Percentiles rank a stretch among this genome's conserved stretches.
Evolutionary conservation across 2,329 filamentous ascomycete species (phyloP).

Genomic region (Apiospora hydei): DNA sequence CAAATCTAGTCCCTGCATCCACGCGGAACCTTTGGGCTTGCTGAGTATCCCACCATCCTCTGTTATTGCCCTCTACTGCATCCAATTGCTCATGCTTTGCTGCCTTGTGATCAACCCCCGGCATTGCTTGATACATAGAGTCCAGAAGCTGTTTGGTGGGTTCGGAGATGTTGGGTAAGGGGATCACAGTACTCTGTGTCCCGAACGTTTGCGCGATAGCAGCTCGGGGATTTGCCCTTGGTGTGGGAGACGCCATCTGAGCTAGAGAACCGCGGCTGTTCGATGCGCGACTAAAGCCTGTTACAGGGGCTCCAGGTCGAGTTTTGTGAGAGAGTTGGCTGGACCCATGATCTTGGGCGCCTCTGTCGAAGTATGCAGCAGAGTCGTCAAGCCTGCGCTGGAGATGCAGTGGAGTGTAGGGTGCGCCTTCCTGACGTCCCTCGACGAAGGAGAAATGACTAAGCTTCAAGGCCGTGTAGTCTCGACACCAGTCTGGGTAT

Average conservation of each 20-base stretch:
- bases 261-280: not conserved
- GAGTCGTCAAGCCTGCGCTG: not conserved
- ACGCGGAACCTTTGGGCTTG: not conserved
- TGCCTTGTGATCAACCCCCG: not conserved
- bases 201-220: not conserved
- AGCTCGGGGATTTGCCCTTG: not conserved
- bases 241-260: not conserved
- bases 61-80: not conserved
- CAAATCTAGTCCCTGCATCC: not conserved
- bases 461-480: not conserved
- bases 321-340: not conserved
- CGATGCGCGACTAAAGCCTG: not conserved
- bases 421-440: not conserved
- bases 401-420: not conserved
- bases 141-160: not conserved
- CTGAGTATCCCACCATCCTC: not conserved
- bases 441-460: not conserved
- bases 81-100: not conserved
- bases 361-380: not conserved
- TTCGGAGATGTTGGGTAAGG: not conserved
- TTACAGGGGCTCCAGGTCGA: not conserved
- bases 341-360: not conserved
- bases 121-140: not conserved
- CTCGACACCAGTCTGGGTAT: constrained; percentile 1
- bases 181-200: not conserved